phyloP scores from a whole-genome alignment of 495 filamentous ascomycete genomes.

The Penicillium cataractarum region DNA sequence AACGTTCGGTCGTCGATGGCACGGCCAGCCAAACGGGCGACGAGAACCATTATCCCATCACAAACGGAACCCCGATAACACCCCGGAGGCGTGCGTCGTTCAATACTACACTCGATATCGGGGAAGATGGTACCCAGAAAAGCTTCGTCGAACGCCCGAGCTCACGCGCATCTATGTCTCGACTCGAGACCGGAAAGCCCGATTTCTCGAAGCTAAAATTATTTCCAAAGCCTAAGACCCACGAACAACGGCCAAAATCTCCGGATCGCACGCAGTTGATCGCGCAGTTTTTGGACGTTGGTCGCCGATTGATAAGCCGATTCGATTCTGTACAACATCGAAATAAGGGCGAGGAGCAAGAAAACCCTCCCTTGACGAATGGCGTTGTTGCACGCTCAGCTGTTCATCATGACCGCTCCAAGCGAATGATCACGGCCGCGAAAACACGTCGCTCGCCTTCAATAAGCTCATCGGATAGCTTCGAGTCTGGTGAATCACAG shows the following conservation, averaged over 20 bases:
- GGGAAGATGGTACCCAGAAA: conserved; percentile 49
- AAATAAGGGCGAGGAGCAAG: conserved; percentile 24
- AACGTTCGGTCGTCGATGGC: conserved; percentile 26
- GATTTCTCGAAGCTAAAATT: conserved; percentile 36
- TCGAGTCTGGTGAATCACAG: conserved; percentile 30
- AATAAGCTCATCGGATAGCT: conserved; percentile 29
- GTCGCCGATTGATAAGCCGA: conserved; percentile 43
- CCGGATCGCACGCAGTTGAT: conserved; percentile 51
- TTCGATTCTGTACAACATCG: conserved; percentile 31
- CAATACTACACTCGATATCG: conserved; percentile 58
- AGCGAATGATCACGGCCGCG: conserved; percentile 33
- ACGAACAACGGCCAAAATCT: conserved; percentile 23
- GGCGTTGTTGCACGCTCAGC: conserved; percentile 38
- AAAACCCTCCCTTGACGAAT: conserved; percentile 27
- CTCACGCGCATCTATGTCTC: conserved; percentile 53
- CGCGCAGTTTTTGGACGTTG: conserved; percentile 49
- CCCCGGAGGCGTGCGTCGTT: conserved; percentile 59
- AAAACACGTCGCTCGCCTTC: conserved; percentile 26
- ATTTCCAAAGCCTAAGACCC: conserved; percentile 31
- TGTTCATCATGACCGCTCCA: conserved; percentile 43
- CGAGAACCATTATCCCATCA: conserved; percentile 21
- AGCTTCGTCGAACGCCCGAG: conserved; percentile 45
- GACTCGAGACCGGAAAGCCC: conserved; percentile 44
- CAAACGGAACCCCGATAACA: conserved; percentile 32
- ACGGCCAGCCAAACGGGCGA: conserved; percentile 26